These are phyloP conservation scores for Vicia villosa DNA, from an alignment of 306 rosid species.

Conservation along the genomic window DNA sequence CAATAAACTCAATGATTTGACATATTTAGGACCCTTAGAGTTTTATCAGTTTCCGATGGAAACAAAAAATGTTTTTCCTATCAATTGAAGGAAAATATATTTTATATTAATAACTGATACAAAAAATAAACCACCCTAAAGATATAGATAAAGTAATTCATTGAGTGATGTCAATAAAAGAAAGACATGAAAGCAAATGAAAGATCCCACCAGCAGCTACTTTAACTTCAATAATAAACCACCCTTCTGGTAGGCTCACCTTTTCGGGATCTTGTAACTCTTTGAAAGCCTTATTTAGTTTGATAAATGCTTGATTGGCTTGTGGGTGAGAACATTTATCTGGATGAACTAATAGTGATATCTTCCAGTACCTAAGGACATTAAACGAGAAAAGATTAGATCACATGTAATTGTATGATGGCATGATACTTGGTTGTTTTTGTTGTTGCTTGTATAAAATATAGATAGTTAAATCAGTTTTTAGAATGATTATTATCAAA, in stretches of 20 bases:
- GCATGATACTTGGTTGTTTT: background rate
- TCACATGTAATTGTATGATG: background rate
- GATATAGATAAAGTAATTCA: conserved; percentile 16
- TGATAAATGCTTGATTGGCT: conserved; percentile 89
- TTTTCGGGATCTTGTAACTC: conserved; percentile 85
- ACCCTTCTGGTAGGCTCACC: conserved; percentile 47
- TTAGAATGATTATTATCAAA: conserved; percentile 5
- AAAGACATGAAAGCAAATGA: background rate
- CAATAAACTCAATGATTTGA: background rate
- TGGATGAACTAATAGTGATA: conserved; percentile 96
- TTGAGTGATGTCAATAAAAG: conserved; percentile 3
- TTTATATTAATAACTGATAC: no score
- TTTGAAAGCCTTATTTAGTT: conserved; percentile 87
- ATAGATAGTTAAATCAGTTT: conserved; percentile 3
- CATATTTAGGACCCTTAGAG: background rate
- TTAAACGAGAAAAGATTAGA: conserved; percentile 30
- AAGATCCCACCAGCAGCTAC: conserved; percentile 19
- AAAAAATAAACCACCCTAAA: no score
- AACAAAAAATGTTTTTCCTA: no score
- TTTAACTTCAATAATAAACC: conserved; percentile 32
- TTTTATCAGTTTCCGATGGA: no score
- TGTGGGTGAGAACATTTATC: conserved; percentile 98
- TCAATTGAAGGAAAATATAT: no score
- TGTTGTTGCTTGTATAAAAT: background rate
- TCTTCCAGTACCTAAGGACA: conserved; percentile 82